Percentiles rank a stretch among this genome's conserved stretches.
phyloP scores from a whole-genome alignment of 1,139 yeast genomes.

The Meyerozyma athensensis region DNA sequence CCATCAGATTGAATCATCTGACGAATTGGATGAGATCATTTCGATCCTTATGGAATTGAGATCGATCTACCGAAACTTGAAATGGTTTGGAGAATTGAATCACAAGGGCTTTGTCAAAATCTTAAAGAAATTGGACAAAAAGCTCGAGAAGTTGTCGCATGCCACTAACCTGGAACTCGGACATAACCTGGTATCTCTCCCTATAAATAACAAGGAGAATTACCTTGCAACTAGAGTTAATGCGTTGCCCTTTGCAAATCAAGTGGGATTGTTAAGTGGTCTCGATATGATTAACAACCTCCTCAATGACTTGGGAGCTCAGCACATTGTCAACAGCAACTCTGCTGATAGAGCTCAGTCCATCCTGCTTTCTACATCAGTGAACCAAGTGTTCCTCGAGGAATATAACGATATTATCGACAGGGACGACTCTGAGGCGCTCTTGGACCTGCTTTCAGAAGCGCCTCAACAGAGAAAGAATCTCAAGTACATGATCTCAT shows the following conservation, averaged over 20 bases:
- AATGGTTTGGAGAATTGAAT: constrained; percentile 93
- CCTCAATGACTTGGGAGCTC: constrained; percentile 35
- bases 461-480: constrained; percentile 20
- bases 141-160: constrained; percentile 31
- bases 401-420: constrained; percentile 24
- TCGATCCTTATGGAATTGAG: constrained; percentile 74
- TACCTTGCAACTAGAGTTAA: constrained; percentile 68
- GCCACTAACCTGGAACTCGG: constrained; percentile 16
- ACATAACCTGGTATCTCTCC: constrained; percentile 21
- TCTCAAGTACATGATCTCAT: constrained; percentile 44
- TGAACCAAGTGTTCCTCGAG: constrained; percentile 25
- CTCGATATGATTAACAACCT: constrained; percentile 54
- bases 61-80: constrained; percentile 72
- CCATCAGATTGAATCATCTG: constrained; percentile 39
- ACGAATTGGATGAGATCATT: constrained; percentile 75
- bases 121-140: constrained; percentile 86
- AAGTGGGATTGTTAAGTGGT: constrained; percentile 49
- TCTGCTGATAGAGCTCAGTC: neutral
- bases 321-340: constrained; percentile 7
- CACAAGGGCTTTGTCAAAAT: constrained; percentile 88
- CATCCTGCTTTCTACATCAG: neutral
- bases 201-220: constrained; percentile 60
- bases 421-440: constrained; percentile 39
- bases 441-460: constrained; percentile 34
- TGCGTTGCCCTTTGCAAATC: constrained; percentile 77